phyloP scores from a whole-genome alignment of 1,139 yeast species.

The Yamadazyma triangularis region DNA sequence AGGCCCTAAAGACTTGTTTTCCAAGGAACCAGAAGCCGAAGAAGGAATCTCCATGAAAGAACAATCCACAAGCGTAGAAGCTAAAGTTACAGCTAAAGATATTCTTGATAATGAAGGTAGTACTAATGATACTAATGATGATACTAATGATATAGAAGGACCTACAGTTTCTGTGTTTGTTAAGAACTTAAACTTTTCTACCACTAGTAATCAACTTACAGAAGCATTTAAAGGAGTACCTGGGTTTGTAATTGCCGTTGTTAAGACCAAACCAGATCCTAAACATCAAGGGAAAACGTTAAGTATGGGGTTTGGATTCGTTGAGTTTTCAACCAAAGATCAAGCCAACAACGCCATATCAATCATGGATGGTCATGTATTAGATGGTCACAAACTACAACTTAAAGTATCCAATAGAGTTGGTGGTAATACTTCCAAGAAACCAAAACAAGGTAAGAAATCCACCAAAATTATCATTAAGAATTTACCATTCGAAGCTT shows the following conservation, averaged over 20 bases:
- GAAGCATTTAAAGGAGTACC: conserved; percentile 62
- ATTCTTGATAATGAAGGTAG: conserved; percentile 15
- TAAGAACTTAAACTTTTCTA: conserved; percentile 85
- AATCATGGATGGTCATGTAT: conserved; percentile 68
- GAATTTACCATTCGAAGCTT: conserved; percentile 95
- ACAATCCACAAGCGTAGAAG: conserved; percentile 25
- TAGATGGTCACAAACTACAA: conserved; percentile 89
- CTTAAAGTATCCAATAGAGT: conserved; percentile 81
- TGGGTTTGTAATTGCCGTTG: conserved; percentile 80
- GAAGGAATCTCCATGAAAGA: conserved; percentile 22
- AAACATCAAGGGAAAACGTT: conserved; percentile 58
- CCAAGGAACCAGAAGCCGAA: conserved; percentile 46
- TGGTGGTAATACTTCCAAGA: conserved; percentile 30
- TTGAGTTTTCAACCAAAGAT: conserved; percentile 74
- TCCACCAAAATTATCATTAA: conserved; percentile 82
- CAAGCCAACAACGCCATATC: conserved; percentile 75
- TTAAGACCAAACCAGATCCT: conserved; percentile 87
- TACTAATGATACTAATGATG: conserved; percentile 27
- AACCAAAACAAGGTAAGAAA: conserved; percentile 28
- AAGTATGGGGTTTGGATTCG: conserved; percentile 98
- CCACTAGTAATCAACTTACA: conserved; percentile 56
- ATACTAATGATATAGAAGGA: conserved; percentile 43
- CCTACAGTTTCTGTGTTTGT: conserved; percentile 85
- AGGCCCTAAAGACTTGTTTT: conserved; percentile 84
- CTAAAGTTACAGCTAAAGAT: conserved; percentile 26